phyloP scores from a whole-genome alignment of 805 yeast species.

The Komagataella pseudopastoris region DNA sequence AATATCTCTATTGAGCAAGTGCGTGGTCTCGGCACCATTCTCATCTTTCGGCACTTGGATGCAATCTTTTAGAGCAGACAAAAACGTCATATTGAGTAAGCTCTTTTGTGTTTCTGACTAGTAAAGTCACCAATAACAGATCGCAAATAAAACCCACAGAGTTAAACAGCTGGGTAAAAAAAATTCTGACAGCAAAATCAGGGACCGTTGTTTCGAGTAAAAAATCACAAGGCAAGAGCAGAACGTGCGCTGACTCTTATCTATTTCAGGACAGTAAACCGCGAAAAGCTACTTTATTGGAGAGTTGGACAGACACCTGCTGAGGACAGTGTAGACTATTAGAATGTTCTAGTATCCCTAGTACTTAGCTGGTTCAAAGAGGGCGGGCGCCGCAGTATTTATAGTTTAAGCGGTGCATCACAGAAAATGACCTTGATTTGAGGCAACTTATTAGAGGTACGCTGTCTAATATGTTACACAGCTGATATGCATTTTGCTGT shows the following conservation, averaged over 20 bases:
- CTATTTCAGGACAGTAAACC: not conserved
- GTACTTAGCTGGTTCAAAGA: not conserved
- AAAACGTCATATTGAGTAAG: not conserved
- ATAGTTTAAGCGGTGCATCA: not conserved
- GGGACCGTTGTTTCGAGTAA: not conserved
- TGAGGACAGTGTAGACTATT: not conserved
- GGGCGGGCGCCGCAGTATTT: not conserved
- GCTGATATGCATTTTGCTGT: not conserved
- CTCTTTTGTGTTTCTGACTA: not conserved
- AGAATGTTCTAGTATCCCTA: too few species aligned
- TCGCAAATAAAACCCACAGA: too few species aligned
- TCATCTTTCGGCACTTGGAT: not conserved
- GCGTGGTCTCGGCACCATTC: not conserved
- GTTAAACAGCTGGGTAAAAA: too few species aligned
- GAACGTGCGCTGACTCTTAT: not conserved
- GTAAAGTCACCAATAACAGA: not conserved
- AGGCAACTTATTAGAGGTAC: not conserved
- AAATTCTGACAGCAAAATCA: not conserved
- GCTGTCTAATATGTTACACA: not conserved
- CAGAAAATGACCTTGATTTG: not conserved
- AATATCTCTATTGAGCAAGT: constrained; percentile 15
- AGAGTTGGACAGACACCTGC: not conserved
- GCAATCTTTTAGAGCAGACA: not conserved
- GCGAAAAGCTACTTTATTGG: not conserved
- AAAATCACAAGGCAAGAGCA: not conserved